Evolutionary conservation across 2,329 filamentous ascomycete genomes (phyloP).

Genomic region (Diaporthe aspalathi): DNA sequence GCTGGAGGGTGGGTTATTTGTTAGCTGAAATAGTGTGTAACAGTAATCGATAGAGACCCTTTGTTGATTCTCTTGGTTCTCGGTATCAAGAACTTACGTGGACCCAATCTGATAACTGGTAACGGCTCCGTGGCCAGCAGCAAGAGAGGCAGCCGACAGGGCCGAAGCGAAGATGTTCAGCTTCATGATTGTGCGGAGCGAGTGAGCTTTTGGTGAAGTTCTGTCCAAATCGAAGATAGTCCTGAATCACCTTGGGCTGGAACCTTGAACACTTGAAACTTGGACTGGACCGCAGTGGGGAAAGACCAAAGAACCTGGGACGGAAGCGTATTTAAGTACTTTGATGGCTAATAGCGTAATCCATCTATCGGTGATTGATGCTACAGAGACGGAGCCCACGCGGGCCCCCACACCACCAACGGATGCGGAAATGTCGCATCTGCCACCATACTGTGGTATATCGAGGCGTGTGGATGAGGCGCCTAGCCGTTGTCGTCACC

Average conservation of each 20-base stretch:
- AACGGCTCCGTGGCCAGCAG: slow-evolving; percentile 52
- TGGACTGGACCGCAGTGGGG: not conserved
- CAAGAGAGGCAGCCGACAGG: slow-evolving; percentile 44
- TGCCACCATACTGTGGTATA: not conserved
- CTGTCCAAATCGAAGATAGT: accelerated
- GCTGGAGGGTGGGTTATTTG: not conserved
- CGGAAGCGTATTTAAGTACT: not conserved
- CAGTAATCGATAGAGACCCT: not conserved
- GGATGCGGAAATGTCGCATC: not conserved
- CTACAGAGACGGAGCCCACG: not conserved
- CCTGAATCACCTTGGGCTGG: too few species aligned
- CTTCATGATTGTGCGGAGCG: slow-evolving; percentile 34
- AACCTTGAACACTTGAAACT: too few species aligned
- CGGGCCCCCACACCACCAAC: not conserved
- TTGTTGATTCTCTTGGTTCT: not conserved
- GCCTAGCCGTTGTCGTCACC: not conserved
- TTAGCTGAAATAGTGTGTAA: not conserved
- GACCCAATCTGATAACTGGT: slow-evolving; percentile 61
- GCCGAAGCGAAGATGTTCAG: slow-evolving; percentile 34
- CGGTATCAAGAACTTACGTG: slow-evolving; percentile 40
- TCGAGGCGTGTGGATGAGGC: not conserved
- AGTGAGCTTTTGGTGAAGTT: not conserved
- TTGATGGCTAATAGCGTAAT: too few species aligned
- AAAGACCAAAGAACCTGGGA: not conserved
- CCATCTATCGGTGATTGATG: not conserved